A percentile compares a stretch with the other conserved stretches of the same genome.
These are phyloP conservation scores for Passalora sequoiae DNA, from an alignment of 2,329 filamentous ascomycete species.

Conservation along the genomic window DNA sequence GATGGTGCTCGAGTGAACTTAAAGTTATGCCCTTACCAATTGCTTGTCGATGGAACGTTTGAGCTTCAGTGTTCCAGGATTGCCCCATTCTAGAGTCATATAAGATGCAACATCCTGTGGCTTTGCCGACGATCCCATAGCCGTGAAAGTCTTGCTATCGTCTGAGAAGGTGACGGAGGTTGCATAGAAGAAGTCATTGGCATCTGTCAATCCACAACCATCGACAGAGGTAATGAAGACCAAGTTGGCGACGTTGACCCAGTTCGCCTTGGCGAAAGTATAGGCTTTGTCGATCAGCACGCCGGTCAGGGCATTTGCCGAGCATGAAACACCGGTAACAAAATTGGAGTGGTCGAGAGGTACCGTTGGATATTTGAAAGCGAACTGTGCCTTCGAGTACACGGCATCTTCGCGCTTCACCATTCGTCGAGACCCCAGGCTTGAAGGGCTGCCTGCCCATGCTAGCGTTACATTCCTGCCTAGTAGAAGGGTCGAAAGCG, in stretches of 20 bases:
- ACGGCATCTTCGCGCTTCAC: too few relatives aligned
- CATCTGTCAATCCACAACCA: slow-evolving; percentile 5
- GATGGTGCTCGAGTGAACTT: not conserved
- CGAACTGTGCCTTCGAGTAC: not conserved
- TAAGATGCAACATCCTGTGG: not conserved
- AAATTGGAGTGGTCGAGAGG: slow-evolving; percentile 12
- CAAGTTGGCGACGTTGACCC: slow-evolving; percentile 1
- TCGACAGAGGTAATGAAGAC: slow-evolving; percentile 13
- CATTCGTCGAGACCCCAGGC: too few relatives aligned
- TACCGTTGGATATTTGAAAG: slow-evolving; percentile 4
- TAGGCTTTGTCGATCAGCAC: slow-evolving; percentile 7
- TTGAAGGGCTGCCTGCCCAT: slow-evolving; percentile 2
- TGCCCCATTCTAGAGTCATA: not conserved
- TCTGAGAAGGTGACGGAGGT: slow-evolving; percentile 10
- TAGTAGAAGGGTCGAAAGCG: not conserved
- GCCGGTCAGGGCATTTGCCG: slow-evolving; percentile 5
- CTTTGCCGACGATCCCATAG: slow-evolving; percentile 1
- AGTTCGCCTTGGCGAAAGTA: slow-evolving; percentile 8
- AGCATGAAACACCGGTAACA: slow-evolving; percentile 6
- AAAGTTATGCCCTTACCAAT: not conserved
- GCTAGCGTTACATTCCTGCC: slow-evolving; percentile 1
- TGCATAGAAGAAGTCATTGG: slow-evolving; percentile 11
- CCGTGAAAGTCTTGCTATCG: slow-evolving; percentile 4
- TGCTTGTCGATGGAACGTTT: slow-evolving; percentile 2
- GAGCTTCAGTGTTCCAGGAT: not conserved